Percentiles rank a stretch among this genome's conserved stretches.
These are phyloP conservation scores for Rosa lucieae DNA, from an alignment of 306 rosid genomes.

Conservation along the genomic window DNA sequence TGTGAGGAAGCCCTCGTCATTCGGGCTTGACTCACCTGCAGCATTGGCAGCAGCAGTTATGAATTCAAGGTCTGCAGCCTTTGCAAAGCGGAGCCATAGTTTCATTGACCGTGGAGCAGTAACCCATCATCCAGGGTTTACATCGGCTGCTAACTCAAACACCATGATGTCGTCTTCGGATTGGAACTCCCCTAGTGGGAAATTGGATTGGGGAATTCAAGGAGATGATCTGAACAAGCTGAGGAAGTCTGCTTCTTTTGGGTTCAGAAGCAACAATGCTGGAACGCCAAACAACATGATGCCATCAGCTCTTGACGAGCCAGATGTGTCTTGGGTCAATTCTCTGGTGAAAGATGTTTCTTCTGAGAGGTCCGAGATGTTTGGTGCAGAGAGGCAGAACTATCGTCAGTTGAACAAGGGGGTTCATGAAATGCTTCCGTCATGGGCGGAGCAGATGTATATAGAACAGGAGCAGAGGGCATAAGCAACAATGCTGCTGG, in stretches of 20 bases:
- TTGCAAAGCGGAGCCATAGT: constrained; percentile 95
- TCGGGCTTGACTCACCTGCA: constrained; percentile 74
- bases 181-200: constrained; percentile 87
- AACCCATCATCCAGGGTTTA: constrained; percentile 42
- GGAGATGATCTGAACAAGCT: constrained; percentile 88
- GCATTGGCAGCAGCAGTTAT: constrained; percentile 92
- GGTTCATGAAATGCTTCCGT: constrained; percentile 56
- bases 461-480: constrained; percentile 94
- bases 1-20: constrained; percentile 60
- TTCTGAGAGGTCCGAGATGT: constrained; percentile 43
- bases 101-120: constrained; percentile 80
- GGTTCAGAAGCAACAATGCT: constrained; percentile 57
- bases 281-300: constrained; percentile 27
- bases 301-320: constrained; percentile 52
- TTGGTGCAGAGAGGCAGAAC: constrained; percentile 48
- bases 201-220: constrained; percentile 87
- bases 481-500: constrained; percentile 46
- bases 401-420: constrained; percentile 58
- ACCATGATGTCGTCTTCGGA: constrained; percentile 66
- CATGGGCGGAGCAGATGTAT: constrained; percentile 94
- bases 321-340: constrained; percentile 96
- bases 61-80: constrained; percentile 90
- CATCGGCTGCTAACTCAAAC: constrained; percentile 56
- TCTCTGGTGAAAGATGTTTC: constrained; percentile 83
- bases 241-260: constrained; percentile 91